phyloP scores from a whole-genome alignment of 2,329 filamentous ascomycete species.

The Monosporascus sp. region DNA sequence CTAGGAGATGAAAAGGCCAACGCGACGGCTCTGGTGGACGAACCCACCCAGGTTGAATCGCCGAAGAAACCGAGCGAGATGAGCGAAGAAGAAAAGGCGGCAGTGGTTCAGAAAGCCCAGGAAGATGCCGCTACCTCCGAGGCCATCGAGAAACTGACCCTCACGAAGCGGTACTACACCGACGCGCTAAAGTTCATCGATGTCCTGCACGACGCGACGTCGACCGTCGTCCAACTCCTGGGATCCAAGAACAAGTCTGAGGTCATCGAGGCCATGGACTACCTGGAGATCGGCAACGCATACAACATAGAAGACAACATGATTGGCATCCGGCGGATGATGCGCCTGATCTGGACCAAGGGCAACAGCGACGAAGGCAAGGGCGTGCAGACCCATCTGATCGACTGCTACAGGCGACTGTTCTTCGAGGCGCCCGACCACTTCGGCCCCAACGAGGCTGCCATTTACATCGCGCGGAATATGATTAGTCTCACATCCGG shows the following conservation, averaged over 20 bases:
- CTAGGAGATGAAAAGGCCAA: slow-evolving; percentile 65
- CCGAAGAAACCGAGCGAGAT: slow-evolving; percentile 60
- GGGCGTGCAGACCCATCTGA: slow-evolving; percentile 91
- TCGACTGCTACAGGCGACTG: slow-evolving; percentile 91
- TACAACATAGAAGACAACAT: slow-evolving; percentile 96
- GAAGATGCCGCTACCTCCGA: slow-evolving; percentile 87
- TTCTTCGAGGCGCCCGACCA: slow-evolving; percentile 94
- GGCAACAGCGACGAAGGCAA: slow-evolving; percentile 99
- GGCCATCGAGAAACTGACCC: slow-evolving; percentile 77
- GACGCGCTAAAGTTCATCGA: slow-evolving; percentile 93
- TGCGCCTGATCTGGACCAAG: slow-evolving; percentile 97
- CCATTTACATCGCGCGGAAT: slow-evolving; percentile 93
- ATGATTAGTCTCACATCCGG: slow-evolving; percentile 99
- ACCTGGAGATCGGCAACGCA: slow-evolving; percentile 89
- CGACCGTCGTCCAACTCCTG: slow-evolving; percentile 77
- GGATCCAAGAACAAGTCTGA: slow-evolving; percentile 97
- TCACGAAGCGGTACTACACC: slow-evolving; percentile 86
- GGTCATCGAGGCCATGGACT: slow-evolving; percentile 98
- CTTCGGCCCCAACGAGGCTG: slow-evolving; percentile 82
- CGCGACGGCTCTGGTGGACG: slow-evolving; percentile 70
- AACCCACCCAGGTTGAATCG: slow-evolving; percentile 76
- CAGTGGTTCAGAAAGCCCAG: slow-evolving; percentile 70
- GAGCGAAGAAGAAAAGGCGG: slow-evolving; percentile 73
- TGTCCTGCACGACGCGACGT: slow-evolving; percentile 77
- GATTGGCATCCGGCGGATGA: slow-evolving; percentile 87